Conservation (phyloP, 371 early-diverging fungal genomes). For the Parasitella parasitica region DNA sequence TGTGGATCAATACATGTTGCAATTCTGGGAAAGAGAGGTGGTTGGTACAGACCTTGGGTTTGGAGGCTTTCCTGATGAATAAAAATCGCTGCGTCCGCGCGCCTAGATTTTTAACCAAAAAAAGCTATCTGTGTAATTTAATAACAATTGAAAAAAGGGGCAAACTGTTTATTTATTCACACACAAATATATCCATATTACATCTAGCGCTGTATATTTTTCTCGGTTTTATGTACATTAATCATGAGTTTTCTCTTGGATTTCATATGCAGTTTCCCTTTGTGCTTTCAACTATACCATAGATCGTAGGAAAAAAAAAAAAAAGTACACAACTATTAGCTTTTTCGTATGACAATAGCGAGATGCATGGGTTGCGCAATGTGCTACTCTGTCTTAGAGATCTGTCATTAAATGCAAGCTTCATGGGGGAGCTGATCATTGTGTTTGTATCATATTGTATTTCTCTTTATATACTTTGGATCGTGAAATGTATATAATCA, state of each 20-base stretch:
- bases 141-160: background rate
- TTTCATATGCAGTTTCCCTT: too few species aligned
- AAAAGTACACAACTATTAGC: too few species aligned
- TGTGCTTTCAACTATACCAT: too few species aligned
- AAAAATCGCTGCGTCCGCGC: slow-evolving; percentile 21
- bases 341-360: background rate
- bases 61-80: slow-evolving; percentile 38
- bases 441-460: too few species aligned
- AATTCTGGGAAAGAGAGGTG: slow-evolving; percentile 60
- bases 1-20: slow-evolving; percentile 75
- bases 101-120: background rate
- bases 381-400: slow-evolving; percentile 8
- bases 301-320: too few species aligned
- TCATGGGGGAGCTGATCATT: too few species aligned
- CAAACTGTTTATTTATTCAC: background rate
- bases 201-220: background rate
- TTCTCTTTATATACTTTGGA: too few species aligned
- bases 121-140: background rate
- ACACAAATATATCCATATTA: background rate
- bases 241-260: background rate
- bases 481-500: too few species aligned
- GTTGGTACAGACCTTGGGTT: slow-evolving; percentile 63
- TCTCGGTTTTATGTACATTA: background rate
- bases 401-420: slow-evolving; percentile 22
- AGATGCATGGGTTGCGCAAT: slow-evolving; percentile 25